A percentile compares a stretch with the other conserved stretches of the same genome.
These are phyloP conservation scores for Stachybotrys chartarum DNA, from an alignment of 2,329 filamentous ascomycete genomes.

Conservation along the genomic window DNA sequence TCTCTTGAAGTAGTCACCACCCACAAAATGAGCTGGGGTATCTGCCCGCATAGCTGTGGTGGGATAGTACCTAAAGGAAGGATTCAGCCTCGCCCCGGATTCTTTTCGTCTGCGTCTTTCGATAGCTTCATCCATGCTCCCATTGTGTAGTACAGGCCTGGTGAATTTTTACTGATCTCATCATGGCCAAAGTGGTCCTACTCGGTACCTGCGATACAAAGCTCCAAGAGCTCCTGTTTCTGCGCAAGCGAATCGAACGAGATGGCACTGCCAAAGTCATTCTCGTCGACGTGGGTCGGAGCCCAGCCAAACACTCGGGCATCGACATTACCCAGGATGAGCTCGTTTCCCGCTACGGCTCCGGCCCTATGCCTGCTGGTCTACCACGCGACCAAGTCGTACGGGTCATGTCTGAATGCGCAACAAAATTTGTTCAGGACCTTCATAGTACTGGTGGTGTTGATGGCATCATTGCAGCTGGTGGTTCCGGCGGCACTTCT, in stretches of 20 bases:
- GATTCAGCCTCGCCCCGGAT: not conserved
- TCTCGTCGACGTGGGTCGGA: slow-evolving; percentile 40
- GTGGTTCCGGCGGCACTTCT: slow-evolving; percentile 57
- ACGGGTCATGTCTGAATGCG: slow-evolving; percentile 43
- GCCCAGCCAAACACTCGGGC: slow-evolving; percentile 26
- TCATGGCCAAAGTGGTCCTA: slow-evolving; percentile 37
- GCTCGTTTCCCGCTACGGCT: slow-evolving; percentile 27
- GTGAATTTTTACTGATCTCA: not conserved
- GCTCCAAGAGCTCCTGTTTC: slow-evolving; percentile 48
- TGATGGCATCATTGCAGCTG: slow-evolving; percentile 51
- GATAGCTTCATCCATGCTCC: no score
- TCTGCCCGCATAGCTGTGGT: not conserved
- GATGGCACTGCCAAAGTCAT: slow-evolving; percentile 9
- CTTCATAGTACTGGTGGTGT: slow-evolving; percentile 31
- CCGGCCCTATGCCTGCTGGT: slow-evolving; percentile 21
- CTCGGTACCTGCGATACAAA: slow-evolving; percentile 62
- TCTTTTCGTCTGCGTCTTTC: no score
- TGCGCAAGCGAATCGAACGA: slow-evolving; percentile 37
- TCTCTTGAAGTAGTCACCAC: no score
- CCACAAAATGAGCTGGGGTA: no score
- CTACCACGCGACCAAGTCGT: slow-evolving; percentile 49
- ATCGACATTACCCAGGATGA: slow-evolving; percentile 39
- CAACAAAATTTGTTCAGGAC: slow-evolving; percentile 30
- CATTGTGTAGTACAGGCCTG: no score
- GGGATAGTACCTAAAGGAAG: not conserved